Base-by-base conservation (phyloP, 78 protist species). In the Blattamonas nauphoetae region DNA sequence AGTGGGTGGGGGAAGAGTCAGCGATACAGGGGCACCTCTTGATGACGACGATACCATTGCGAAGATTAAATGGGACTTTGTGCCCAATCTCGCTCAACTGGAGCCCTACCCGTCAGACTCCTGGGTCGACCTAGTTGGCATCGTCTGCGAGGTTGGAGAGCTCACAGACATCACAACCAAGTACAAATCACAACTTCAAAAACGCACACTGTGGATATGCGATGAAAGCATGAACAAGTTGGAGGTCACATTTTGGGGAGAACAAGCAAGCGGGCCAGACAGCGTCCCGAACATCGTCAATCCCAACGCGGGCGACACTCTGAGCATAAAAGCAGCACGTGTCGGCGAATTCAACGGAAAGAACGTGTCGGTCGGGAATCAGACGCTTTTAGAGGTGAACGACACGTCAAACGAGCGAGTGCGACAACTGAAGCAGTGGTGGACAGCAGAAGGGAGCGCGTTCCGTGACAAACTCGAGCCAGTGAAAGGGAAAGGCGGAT, bases 231-330 rank as follows among this genome's bases (percentile, higher is more conserved):
- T 79, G 83, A 79, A 34, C 41, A 79, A 79, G 83, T 32, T 79
- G 29, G 33, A 79, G 44, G 83, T 79, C 44, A 79, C 83, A 11
- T 34, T 79, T 32, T 79, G 83, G 83, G 83, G 83, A 79, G 35
- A 79, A 32, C 41, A 11, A 79, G 83, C 83, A 55, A n/a, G n/a
- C n/a, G n/a, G n/a, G n/a, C n/a, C n/a, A n/a, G n/a, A n/a, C n/a
- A n/a, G n/a, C n/a, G n/a, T n/a, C n/a, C n/a, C n/a, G n/a, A 21
- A 55, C 38, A 11, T 29, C 38, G 38, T 55, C 38, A 29, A 11
- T 55, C 38, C 71, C 38, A 55, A 55, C 71, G 21, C 21, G 38
- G 71, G 71, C 21, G 71, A 55, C 21, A 29, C 71, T 11, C 21
- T 55, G 71, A 29, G 38, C 38, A 55, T 55, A 29, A 55, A 55